Percentiles rank a stretch among this genome's conserved stretches.
Evolutionary conservation across 495 filamentous ascomycete genomes (phyloP).

Genomic region (Penicillium paradoxum): DNA sequence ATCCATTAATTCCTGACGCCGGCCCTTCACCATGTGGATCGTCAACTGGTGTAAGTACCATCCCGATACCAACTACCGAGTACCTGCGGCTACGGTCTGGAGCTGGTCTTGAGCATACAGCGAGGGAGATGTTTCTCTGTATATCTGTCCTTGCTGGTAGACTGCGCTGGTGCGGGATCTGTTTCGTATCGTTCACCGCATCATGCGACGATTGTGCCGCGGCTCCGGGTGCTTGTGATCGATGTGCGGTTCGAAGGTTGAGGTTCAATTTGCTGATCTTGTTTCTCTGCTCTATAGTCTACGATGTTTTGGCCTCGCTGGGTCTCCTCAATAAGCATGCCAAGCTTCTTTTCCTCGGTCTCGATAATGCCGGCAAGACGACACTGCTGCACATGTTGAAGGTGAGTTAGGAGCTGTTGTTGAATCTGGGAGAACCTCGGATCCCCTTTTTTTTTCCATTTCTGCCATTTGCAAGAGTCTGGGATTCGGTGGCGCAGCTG

Average conservation of each 20-base stretch:
- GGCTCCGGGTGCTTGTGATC: conserved; percentile 17
- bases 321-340: conserved; percentile 96
- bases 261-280: conserved; percentile 9
- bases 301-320: conserved; percentile 82
- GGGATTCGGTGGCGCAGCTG: neutral
- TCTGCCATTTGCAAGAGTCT: too few relatives aligned
- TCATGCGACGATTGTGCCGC: conserved; percentile 9
- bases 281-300: conserved; percentile 57
- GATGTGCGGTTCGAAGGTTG: neutral
- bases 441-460: too few relatives aligned
- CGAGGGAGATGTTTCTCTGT: neutral
- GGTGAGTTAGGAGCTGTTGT: conserved; percentile 46
- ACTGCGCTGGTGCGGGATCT: neutral
- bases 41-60: conserved; percentile 87
- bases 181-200: neutral
- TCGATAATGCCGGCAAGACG: conserved; percentile 98
- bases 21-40: conserved; percentile 74
- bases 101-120: too few relatives aligned
- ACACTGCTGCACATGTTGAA: conserved; percentile 91
- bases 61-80: conserved; percentile 9
- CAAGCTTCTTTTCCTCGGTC: conserved; percentile 87
- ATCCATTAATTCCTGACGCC: conserved; percentile 3
- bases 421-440: neutral
- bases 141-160: neutral
- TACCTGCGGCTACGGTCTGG: neutral